Evolutionary conservation across 768 basidiomycete species (phyloP).

Genomic region (Neoboletus subvelutipes): DNA sequence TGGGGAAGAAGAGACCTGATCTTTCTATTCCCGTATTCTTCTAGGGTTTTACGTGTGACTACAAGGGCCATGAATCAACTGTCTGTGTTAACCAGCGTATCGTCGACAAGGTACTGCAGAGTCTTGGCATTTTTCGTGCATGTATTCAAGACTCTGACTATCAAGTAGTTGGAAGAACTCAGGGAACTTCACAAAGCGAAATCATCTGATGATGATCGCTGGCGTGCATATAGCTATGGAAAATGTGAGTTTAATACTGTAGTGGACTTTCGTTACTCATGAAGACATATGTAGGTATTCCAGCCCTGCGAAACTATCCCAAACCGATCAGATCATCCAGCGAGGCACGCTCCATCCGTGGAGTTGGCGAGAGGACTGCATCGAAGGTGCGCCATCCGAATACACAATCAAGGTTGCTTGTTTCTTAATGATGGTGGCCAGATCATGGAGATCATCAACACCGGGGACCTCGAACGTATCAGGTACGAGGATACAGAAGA

Average conservation of each 20-base stretch:
- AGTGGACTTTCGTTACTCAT: slow-evolving; percentile 1
- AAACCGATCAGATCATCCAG: slow-evolving; percentile 55
- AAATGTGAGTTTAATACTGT: slow-evolving; percentile 50
- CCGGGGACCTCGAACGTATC: slow-evolving; percentile 70
- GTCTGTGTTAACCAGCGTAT: slow-evolving; percentile 68
- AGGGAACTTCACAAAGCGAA: slow-evolving; percentile 64
- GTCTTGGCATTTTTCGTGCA: background rate
- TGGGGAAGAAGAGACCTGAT: background rate
- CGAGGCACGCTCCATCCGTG: slow-evolving; percentile 59
- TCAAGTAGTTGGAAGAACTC: slow-evolving; percentile 60
- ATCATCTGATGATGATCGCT: slow-evolving; percentile 57
- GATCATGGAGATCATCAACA: slow-evolving; percentile 82
- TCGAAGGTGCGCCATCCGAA: slow-evolving; percentile 49
- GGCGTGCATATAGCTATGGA: slow-evolving; percentile 63
- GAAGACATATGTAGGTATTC: slow-evolving; percentile 52
- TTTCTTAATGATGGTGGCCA: slow-evolving; percentile 26
- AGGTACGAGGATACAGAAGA: slow-evolving; percentile 66
- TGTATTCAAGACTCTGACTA: background rate
- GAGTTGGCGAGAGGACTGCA: slow-evolving; percentile 76
- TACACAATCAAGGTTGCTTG: background rate
- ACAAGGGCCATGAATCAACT: slow-evolving; percentile 35
- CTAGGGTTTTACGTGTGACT: slow-evolving; percentile 71
- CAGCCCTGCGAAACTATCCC: slow-evolving; percentile 53
- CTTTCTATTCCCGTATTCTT: background rate
- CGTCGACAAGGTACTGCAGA: slow-evolving; percentile 65